Evolutionary conservation across 345 rosid genomes (phyloP).

Genomic region (Odontarrhena argentea): DNA sequence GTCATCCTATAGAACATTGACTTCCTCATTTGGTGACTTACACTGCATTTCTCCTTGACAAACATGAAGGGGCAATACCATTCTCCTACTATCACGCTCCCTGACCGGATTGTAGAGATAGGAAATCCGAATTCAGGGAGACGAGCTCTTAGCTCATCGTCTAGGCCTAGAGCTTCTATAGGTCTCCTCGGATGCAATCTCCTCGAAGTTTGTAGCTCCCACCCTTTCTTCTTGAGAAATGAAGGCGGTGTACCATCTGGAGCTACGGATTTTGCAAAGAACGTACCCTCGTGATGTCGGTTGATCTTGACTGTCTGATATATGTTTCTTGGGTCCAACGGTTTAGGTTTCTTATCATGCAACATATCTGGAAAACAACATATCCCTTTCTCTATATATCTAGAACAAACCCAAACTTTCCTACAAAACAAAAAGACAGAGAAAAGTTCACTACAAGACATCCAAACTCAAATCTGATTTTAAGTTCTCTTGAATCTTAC

Average conservation of each 20-base stretch:
- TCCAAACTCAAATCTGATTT: neutral
- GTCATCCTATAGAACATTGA: slow-evolving; percentile 65
- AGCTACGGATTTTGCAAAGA: slow-evolving; percentile 58
- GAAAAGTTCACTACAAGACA: slow-evolving; percentile 4
- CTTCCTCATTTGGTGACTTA: slow-evolving; percentile 54
- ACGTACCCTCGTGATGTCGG: slow-evolving; percentile 46
- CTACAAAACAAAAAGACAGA: slow-evolving; percentile 36
- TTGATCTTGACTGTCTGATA: slow-evolving; percentile 62
- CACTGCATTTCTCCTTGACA: slow-evolving; percentile 51
- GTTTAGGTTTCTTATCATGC: slow-evolving; percentile 58
- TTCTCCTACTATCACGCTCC: slow-evolving; percentile 52
- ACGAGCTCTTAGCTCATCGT: slow-evolving; percentile 50
- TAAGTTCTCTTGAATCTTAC: slow-evolving; percentile 31
- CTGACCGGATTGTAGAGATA: slow-evolving; percentile 42
- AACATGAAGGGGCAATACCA: slow-evolving; percentile 86
- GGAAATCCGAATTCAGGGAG: slow-evolving; percentile 60
- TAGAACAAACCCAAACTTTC: slow-evolving; percentile 61
- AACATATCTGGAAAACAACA: slow-evolving; percentile 54
- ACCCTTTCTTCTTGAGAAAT: slow-evolving; percentile 62
- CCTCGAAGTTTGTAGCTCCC: slow-evolving; percentile 53
- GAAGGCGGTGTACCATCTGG: slow-evolving; percentile 61
- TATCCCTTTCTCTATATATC: slow-evolving; percentile 52
- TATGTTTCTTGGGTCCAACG: slow-evolving; percentile 61
- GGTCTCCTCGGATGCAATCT: slow-evolving; percentile 42
- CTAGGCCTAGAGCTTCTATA: slow-evolving; percentile 67